These are phyloP conservation scores for Kodamaea fukazawae DNA, from an alignment of 805 yeast species.

Conservation along the genomic window DNA sequence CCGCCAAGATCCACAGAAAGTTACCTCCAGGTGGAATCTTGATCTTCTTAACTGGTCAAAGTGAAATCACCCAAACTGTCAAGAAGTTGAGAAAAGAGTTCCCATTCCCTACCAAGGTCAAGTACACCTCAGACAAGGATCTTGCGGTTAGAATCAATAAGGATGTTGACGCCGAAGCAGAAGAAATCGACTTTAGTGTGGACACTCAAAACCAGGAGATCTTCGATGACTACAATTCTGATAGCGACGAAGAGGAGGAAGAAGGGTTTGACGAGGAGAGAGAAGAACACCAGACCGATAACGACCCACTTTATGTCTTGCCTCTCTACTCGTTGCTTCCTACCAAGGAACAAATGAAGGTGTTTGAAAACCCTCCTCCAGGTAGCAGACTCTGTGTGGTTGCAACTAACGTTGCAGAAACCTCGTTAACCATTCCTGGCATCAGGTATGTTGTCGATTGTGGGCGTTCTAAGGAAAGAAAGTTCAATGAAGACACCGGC, in stretches of 20 bases:
- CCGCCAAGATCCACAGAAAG: constrained; percentile 79
- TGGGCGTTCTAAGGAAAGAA: constrained; percentile 90
- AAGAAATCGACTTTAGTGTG: constrained; percentile 77
- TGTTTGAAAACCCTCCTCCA: constrained; percentile 79
- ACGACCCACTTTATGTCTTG: constrained; percentile 81
- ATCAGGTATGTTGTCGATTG: constrained; percentile 92
- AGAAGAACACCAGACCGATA: constrained; percentile 66
- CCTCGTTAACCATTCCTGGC: constrained; percentile 94
- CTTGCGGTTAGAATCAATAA: constrained; percentile 45
- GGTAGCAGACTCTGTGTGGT: constrained; percentile 88
- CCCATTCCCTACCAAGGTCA: constrained; percentile 42
- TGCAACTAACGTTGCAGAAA: constrained; percentile 97
- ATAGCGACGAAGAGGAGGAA: constrained; percentile 52
- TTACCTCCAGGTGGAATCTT: constrained; percentile 94
- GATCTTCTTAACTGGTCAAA: constrained; percentile 90
- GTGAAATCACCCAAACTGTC: constrained; percentile 79
- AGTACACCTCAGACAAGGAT: constrained; percentile 26
- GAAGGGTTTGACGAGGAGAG: constrained; percentile 71
- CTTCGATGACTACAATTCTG: constrained; percentile 49
- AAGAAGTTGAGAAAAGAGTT: constrained; percentile 65
- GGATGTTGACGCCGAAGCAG: constrained; percentile 75
- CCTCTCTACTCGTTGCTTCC: constrained; percentile 93
- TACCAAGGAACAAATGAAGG: constrained; percentile 92
- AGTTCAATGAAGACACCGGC: constrained; percentile 76
- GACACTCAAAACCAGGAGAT: constrained; percentile 34